Base-by-base conservation (phyloP, 768 basidiomycete genomes). In the Obba rivulosa region DNA sequence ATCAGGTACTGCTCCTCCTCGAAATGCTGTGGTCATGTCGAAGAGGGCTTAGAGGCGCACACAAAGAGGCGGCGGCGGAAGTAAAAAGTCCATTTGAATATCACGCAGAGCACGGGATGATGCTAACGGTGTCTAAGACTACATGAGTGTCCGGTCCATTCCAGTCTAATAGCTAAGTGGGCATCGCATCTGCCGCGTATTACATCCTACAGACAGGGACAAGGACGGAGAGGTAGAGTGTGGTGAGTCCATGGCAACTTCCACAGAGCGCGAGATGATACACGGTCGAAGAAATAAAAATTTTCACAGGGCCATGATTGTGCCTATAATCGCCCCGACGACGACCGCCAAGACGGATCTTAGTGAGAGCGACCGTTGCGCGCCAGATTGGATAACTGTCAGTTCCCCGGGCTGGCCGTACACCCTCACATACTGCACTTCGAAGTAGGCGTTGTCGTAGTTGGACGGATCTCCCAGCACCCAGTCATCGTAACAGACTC, bases 361-460 rank as follows among this genome's bases (percentile, higher is more conserved):
- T 50, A 52, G 52, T 52, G 52, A 5, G 56, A 47, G 37, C 54
- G 56, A 34, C 25, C 21, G 23, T 34, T 54, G 34, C 43, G 25
- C 49, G 51, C 51, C 17, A 31, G 31, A 45, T 51, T 43, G 49
- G 47, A 62, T 52, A 23, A 63, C 57, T 23, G 62, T 62, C n/a
- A 57, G 44, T 50, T 61, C 57, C 8, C 62, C 62, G 16, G 58
- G 52, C 25, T 35, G n/a, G 16, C 61, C 61, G 56, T 61, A 64
- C 43, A 62, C 61, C 21, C 63, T 55, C n/a, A 64, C 57, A 34
- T 56, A 59, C 50, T 54, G 47, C 21, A 91, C 74, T 60, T 90
- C 87, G 55, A 88, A 92, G 67, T 81, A 85, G 1, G 84, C 84
- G 25, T 69, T 73, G 60, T 78, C 72, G 64, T 81, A 88, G 55